Evolutionary conservation across 345 rosid genomes (phyloP).

Genomic region (Cochlearia excelsa): DNA sequence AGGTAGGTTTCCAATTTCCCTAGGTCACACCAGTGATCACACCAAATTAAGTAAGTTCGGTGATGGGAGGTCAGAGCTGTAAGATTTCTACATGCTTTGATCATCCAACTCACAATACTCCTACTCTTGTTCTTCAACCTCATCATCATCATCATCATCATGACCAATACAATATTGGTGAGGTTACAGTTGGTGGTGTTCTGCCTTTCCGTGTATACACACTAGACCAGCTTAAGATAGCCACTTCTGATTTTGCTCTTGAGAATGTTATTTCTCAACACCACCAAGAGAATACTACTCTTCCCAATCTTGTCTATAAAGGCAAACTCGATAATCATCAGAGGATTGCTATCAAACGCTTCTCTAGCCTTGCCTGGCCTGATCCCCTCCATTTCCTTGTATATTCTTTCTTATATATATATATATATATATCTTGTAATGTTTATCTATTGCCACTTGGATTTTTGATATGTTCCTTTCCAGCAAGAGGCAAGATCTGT

Average conservation of each 20-base stretch:
- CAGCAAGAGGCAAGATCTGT: conserved; percentile 92
- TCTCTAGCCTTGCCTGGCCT: conserved; percentile 87
- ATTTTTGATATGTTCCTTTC: conserved; percentile 3
- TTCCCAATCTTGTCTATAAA: conserved; percentile 84
- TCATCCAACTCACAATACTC: conserved; percentile 45
- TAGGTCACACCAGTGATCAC: too few species aligned
- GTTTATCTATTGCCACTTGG: neutral
- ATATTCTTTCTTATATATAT: neutral
- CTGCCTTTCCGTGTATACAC: conserved; percentile 34
- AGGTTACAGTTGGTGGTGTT: conserved; percentile 18
- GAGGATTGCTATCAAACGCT: conserved; percentile 84
- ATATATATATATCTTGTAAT: neutral
- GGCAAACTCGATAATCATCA: conserved; percentile 77
- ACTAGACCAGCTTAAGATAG: conserved; percentile 62
- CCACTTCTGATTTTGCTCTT: conserved; percentile 82
- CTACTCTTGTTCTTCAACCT: conserved; percentile 45
- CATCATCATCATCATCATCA: conserved; percentile 20
- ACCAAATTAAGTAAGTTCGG: too few species aligned
- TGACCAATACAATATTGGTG: conserved; percentile 38
- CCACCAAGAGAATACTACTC: conserved; percentile 53
- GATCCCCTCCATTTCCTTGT: conserved; percentile 78
- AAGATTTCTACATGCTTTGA: conserved; percentile 47
- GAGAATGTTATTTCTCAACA: conserved; percentile 91
- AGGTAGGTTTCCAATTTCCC: too few species aligned
- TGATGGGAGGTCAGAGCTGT: conserved; percentile 59